Evolutionary conservation across 164 flowering plant genomes (phyloP).

Genomic region (Stephania japonica): DNA sequence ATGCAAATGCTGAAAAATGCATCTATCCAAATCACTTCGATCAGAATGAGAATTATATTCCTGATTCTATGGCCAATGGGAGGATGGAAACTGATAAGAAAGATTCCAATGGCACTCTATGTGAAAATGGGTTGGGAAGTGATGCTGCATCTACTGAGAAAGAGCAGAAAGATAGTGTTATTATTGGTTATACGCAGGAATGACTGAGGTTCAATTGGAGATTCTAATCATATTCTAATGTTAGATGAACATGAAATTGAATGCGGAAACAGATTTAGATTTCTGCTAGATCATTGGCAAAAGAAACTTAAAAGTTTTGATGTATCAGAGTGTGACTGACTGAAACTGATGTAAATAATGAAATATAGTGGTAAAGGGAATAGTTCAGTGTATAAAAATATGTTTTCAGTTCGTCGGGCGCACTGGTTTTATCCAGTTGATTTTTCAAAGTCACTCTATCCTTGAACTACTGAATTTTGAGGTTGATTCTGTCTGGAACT

Average conservation of each 20-base stretch:
- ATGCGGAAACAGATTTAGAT: conserved; percentile 4
- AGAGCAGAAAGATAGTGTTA: conserved; percentile 7
- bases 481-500: neutral
- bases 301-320: conserved; percentile 9
- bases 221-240: conserved; percentile 13
- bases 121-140: conserved; percentile 1
- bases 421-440: conserved; percentile 3
- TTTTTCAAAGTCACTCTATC: neutral
- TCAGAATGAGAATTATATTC: neutral
- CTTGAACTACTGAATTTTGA: neutral
- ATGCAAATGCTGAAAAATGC: neutral
- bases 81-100: conserved; percentile 1
- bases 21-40: conserved; percentile 2
- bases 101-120: conserved; percentile 10
- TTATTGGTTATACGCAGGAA: neutral
- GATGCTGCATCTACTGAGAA: neutral
- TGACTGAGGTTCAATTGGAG: conserved; percentile 8
- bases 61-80: neutral
- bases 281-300: conserved; percentile 12
- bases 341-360: conserved; percentile 3
- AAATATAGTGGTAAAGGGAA: conserved; percentile 7
- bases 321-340: conserved; percentile 16
- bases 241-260: conserved; percentile 2
- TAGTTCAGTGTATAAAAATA: conserved; percentile 9
- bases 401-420: neutral